A percentile compares a stretch with the other conserved stretches of the same genome.
These are phyloP conservation scores for Collybia nuda DNA, from an alignment of 768 basidiomycete genomes.

Conservation along the genomic window DNA sequence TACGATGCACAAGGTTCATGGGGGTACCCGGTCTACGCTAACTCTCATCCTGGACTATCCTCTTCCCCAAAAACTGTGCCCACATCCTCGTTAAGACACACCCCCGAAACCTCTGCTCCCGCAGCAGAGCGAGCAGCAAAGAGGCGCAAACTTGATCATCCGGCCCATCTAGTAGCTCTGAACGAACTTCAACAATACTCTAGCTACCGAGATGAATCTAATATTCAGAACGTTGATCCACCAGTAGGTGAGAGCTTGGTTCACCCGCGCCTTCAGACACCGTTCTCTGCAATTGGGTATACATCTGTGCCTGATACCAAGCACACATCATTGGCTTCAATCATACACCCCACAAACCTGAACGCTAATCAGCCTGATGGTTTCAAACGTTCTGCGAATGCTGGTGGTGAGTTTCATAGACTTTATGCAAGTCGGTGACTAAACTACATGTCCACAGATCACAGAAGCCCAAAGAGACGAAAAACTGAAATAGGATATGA, in stretches of 20 bases:
- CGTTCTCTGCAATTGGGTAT: no score
- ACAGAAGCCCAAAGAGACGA: conserved; percentile 3
- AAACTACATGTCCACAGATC: neutral
- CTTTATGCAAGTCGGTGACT: neutral
- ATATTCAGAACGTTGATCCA: conserved; percentile 1
- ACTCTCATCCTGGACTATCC: no score
- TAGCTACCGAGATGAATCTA: conserved; percentile 18
- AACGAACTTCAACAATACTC: conserved; percentile 15
- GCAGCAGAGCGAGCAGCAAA: neutral
- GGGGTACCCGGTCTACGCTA: neutral
- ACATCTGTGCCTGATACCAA: no score
- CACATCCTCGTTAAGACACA: neutral
- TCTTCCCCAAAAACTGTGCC: no score
- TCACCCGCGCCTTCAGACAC: no score
- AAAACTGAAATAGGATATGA: neutral
- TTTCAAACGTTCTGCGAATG: neutral
- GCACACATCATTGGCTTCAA: no score
- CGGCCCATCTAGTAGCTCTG: conserved; percentile 3
- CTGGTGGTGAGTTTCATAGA: neutral
- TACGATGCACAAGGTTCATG: neutral
- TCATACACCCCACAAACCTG: no score
- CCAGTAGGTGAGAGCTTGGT: no score
- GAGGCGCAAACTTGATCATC: neutral
- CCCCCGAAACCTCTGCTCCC: neutral
- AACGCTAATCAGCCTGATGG: neutral